Evolutionary conservation across 345 rosid species (phyloP), one percentile per base, ranked within the genome.

Genomic region (Zanthoxylum bungeanum): DNA sequence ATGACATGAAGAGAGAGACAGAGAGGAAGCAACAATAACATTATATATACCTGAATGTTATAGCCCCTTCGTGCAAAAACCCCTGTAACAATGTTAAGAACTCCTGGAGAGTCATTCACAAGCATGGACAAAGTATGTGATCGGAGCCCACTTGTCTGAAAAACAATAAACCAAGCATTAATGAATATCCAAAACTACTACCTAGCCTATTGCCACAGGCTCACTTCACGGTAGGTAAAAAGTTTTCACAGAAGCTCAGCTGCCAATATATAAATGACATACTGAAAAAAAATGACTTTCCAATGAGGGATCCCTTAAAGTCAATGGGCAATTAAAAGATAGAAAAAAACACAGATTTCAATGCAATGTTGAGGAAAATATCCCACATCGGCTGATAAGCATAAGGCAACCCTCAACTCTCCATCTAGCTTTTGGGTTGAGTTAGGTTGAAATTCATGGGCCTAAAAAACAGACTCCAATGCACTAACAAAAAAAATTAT

Each of bases 1-100:
- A 46, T 37, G 24, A 47, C 24, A 33, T 67, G 36, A 33, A 59
- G 52, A 44, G 39, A 28, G 22, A 69, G 49, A 74, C 30, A 73
- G 37, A 49, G 37, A 21, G 22, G 66, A 47, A 74, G 36, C 71
- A 44, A 71, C 8, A 60, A 46, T 9, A 31, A 28, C 66, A 46
- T 60, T 58, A 57, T 60, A 37, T 25, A 31, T 66, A 83, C 93
- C 89, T 91, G 93, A 75, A 91, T 84, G 76, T 83, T 89, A 49
- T 91, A 91, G 51, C 93, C 92, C 78, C 92, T 84, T 74, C 91
- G 81, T 71, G 97, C 76, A 71, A 91, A 83, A 79, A 90, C 91
- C 49, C 93, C 93, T 0, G 92, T 85, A 52, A 89, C 83, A 66
- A 83, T 66, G 79, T 87, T 91, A 70, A 91, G 89, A 58, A 89